Percentiles rank a stretch among this genome's conserved stretches.
Evolutionary conservation across 2,329 filamentous ascomycete species (phyloP).

Genomic region (Colletotrichum eremochloae): DNA sequence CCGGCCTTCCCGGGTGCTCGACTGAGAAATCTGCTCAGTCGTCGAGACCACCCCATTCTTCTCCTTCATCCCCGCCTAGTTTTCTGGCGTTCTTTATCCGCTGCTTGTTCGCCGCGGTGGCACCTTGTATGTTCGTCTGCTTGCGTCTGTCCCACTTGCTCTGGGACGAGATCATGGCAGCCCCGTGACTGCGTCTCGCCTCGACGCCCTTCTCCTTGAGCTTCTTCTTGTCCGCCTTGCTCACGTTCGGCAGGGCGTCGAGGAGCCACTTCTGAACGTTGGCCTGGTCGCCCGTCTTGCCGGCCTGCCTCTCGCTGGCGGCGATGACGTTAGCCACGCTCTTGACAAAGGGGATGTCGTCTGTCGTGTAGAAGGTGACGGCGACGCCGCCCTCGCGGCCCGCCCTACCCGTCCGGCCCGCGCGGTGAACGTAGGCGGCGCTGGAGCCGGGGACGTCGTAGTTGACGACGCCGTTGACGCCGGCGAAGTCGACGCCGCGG

Average conservation of each 20-base stretch:
- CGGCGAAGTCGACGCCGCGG: conserved; percentile 93
- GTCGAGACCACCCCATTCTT: conserved; percentile 65
- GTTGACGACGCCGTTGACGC: conserved; percentile 96
- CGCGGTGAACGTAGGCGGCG: conserved; percentile 92
- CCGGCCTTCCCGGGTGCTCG: background rate
- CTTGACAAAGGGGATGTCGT: conserved; percentile 90
- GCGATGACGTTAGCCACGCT: conserved; percentile 94
- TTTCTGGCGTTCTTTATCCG: conserved; percentile 55
- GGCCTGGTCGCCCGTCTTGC: conserved; percentile 64
- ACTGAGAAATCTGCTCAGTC: conserved; percentile 48
- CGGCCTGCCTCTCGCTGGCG: conserved; percentile 80
- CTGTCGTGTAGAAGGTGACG: conserved; percentile 95
- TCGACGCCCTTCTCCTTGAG: conserved; percentile 87
- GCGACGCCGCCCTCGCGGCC: conserved; percentile 89
- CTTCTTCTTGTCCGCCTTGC: conserved; percentile 85
- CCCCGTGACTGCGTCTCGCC: conserved; percentile 64
- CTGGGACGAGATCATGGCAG: conserved; percentile 84
- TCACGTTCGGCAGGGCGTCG: conserved; percentile 85
- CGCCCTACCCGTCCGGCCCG: conserved; percentile 90
- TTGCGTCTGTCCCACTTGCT: conserved; percentile 79
- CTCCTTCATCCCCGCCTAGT: conserved; percentile 48
- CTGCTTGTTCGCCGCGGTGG: conserved; percentile 72
- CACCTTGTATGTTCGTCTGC: conserved; percentile 76
- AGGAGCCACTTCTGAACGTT: conserved; percentile 88
- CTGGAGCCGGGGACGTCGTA: conserved; percentile 96